Base-by-base conservation (phyloP, 106 monocot genomes). In the Posidonia australis region DNA sequence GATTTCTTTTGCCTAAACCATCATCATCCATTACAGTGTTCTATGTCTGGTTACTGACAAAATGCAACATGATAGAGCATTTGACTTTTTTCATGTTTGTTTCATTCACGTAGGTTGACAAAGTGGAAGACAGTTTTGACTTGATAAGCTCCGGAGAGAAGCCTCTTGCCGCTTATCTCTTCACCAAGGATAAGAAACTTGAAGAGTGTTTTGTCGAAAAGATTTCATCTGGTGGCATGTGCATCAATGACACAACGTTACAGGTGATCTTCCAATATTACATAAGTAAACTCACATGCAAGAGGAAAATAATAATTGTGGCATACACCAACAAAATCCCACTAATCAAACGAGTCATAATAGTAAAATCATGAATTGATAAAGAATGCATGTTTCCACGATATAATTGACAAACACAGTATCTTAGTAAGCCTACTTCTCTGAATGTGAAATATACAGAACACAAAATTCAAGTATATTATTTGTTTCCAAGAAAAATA, bases 161-260 rank as follows among this genome's bases (percentile, higher is more conserved):
- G 59, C 79, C 79, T 45, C 74, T 79, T 24, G 63, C 74, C 31
- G 74, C 79, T 10, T 79, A 79, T 52, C 69, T 79, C 47, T 79
- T 79, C 57, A 79, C 74, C 32, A 64, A 68, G 42, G 55, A 74
- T 63, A 79, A 70, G 65, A 79, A 64, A 24, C 65, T 79, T 30
- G 58, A 79, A 45, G 28, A 79, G 20, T 52, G 65, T 26, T 79
- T 79, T 66, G 79, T 74, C 48, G 66, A 17, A 19, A 42, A 23
- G 1, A 51, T 74, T 23, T 70, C 79, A 5, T 62, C 74, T 7
- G 79, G 79, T 29, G 65, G 69, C 51, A 79, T 79, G 48, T 62
- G 47, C 60, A 65, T 79, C 69, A 79, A 79, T 30, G 79, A 79
- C 20, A 79, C 74, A n/a, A 43, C 24, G n/a, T 52, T 74, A 52